Evolutionary conservation across 2,329 filamentous ascomycete species (phyloP), one percentile per base, ranked within the genome.

Genomic region (Fusarium proliferatum): DNA sequence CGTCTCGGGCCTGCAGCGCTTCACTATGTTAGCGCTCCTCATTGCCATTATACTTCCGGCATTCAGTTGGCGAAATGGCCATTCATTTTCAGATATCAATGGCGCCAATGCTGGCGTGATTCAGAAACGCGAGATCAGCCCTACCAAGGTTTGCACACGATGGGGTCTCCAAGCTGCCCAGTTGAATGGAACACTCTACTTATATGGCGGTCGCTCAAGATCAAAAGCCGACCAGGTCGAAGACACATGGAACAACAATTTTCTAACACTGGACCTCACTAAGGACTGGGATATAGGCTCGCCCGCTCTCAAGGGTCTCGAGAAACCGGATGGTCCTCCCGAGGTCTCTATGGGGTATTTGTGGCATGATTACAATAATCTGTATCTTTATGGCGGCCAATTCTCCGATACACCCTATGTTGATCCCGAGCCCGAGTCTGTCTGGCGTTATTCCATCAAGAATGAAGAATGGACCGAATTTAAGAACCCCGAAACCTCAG

Each of bases 231-330:
- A 86, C 41, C 92, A 95, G 76, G 86, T 83, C 3, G 81, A 84
- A 10, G 84, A 94, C 77, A 92, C 89, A 3, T 95, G 93, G 93
- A 94, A 92, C 75, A 94, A 94, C 77, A 86, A 94, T 79, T 92
- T 95, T 76, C 82, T 95, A 33, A 88, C 88, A 0, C 82, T 95
- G n/a, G 91, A 94, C 75, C 85, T 95, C 12, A 93, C 90, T 7
- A 89, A 89, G 71, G 89, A 89, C n/a, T 95, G 93, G 92, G 86
- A 91, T 71, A 89, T 90, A 48, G 86, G 85, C 28, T 88, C 88
- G 0, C 93, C 93, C 15, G 84, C 88, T 4, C 77, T 94, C 19
- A 88, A 84, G 2, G 91, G 90, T 5, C 85, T 94, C 16, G 84
- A 90, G 26, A 86, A 87, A 69, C 92, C 92, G 2, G 89, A 88